These are phyloP conservation scores for Solanum bulbocastanum DNA, from an alignment of 257 asterid species.

Conservation along the genomic window DNA sequence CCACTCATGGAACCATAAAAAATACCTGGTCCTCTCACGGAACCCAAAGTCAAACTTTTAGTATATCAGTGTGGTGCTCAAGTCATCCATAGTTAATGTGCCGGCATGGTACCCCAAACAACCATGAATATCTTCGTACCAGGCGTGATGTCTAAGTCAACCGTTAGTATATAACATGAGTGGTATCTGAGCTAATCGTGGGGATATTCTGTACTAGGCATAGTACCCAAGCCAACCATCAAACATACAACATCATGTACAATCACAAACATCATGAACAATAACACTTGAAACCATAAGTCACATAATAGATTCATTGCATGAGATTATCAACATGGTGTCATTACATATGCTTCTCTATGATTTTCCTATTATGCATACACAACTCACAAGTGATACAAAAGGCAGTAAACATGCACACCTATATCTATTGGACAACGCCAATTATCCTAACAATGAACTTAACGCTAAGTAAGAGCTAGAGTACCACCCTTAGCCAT, in stretches of 20 bases:
- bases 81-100: not conserved
- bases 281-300: not conserved
- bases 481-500: not conserved
- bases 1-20: not conserved
- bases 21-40: not conserved
- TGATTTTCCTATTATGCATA: not conserved
- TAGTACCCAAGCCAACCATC: not conserved
- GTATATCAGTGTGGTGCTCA: not conserved
- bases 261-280: not conserved
- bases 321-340: not conserved
- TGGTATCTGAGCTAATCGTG: not conserved
- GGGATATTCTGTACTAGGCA: not conserved
- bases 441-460: not conserved
- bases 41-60: not conserved
- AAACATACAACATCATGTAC: not conserved
- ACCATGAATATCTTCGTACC: not conserved
- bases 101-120: not conserved
- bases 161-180: not conserved
- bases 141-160: not conserved
- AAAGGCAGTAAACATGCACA: not conserved
- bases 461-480: not conserved
- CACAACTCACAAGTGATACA: not conserved
- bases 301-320: not conserved
- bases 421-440: not conserved
- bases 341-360: not conserved